Base-by-base conservation (phyloP, 2,329 filamentous ascomycete species). In the Sporothrix globosa region DNA sequence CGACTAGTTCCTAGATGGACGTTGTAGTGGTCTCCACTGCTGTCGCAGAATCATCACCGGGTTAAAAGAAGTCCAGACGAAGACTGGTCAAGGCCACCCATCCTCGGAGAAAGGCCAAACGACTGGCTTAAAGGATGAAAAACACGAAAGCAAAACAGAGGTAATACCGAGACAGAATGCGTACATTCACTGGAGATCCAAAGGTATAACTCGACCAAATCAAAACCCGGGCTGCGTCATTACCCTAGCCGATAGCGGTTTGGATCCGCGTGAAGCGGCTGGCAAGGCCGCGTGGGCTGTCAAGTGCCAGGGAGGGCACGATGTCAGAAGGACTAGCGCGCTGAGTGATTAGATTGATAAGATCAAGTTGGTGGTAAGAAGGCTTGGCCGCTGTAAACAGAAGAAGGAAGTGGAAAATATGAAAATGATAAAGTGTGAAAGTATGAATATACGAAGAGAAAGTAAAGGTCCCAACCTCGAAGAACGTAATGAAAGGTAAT, bases 281-380 rank as follows among this genome's bases (percentile, higher is more conserved):
- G 34, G 30, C 11, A n/a, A 41, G 63, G 63, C 63, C 63, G 63
- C 63, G 63, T 67, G 65, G 63, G 63, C 48, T 39, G 44, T 14
- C 63, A 67, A n/a, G n/a, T n/a, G n/a, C n/a, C n/a, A n/a, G n/a
- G 41, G 19, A 3, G 17, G 24, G 24, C 53, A 39, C 54, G 54
- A 39, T 58, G 9, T 4, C 21, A 24, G 52, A 56, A 27, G 48
- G 41, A 21, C 21, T 68, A 60, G 46, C 44, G 67, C 44, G 56
- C 67, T 56, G 52, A 69, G 56, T 44, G 67, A 69, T 69, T 41
- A 69, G 56, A 69, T 69, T 5, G 50, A 56, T 56, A 41, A 69
- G 67, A 69, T 63, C 41, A 4, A 63, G 67, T 52, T 48, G 24
- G 58, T 21, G 24, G 39, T 4, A 63, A 17, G 3, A 17, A 7